phyloP scores from a whole-genome alignment of 1,284 basidiomycete genomes.

The Sphagnurus paluster region DNA sequence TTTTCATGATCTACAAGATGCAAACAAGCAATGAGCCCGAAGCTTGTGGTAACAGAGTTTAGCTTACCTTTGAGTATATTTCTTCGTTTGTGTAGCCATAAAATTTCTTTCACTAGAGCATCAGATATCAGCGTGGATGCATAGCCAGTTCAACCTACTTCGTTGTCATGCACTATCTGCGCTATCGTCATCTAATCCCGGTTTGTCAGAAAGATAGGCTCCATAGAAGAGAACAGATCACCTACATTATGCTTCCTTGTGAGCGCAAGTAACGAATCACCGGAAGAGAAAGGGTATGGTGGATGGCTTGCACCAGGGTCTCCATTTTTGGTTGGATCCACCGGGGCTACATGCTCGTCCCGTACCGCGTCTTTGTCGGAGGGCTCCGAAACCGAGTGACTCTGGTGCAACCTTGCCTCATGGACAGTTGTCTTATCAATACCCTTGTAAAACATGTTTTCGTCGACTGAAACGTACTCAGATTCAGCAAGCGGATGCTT shows the following conservation, averaged over 20 bases:
- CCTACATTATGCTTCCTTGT: constrained; percentile 83
- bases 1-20: constrained; percentile 58
- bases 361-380: no score
- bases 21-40: not conserved
- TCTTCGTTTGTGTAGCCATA: constrained; percentile 77
- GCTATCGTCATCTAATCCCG: constrained; percentile 80
- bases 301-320: constrained; percentile 48
- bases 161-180: constrained; percentile 95
- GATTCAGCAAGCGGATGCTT: constrained; percentile 4
- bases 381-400: constrained; percentile 50
- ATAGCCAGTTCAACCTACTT: constrained; percentile 35
- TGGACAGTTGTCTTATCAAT: constrained; percentile 84
- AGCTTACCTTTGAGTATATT: constrained; percentile 69
- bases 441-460: constrained; percentile 96
- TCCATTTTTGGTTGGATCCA: not conserved
- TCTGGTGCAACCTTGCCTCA: constrained; percentile 75
- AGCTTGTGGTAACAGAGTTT: constrained; percentile 21
- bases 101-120: constrained; percentile 42
- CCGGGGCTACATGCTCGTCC: no score
- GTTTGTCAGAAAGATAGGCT: not conserved
- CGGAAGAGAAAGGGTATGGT: constrained; percentile 85
- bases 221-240: constrained; percentile 11
- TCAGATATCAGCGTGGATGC: not conserved
- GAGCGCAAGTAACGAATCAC: constrained; percentile 73
- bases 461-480: constrained; percentile 57